A percentile compares a stretch with the other conserved stretches of the same genome.
Conservation (phyloP, 2,329 filamentous ascomycete species). For the Dendrostoma leiphaemia region DNA sequence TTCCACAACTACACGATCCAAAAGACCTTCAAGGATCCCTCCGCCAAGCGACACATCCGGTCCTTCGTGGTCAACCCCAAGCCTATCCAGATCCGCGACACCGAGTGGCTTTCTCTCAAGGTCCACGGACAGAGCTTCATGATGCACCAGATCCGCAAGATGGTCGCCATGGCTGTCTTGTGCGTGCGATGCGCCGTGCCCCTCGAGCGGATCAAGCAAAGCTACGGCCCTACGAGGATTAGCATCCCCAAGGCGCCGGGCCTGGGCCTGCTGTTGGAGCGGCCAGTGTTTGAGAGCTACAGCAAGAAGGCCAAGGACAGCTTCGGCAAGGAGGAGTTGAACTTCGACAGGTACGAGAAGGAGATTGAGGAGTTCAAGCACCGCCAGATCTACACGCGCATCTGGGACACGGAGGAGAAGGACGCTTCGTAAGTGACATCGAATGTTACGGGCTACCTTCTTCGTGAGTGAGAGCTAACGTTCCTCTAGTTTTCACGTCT, state of each 20-base stretch:
- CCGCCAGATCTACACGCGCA: constrained; percentile 84
- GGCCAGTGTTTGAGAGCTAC: constrained; percentile 88
- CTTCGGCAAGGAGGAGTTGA: constrained; percentile 65
- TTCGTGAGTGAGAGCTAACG: background rate
- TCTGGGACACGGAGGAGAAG: constrained; percentile 86
- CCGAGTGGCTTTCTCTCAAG: constrained; percentile 92
- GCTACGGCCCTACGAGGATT: constrained; percentile 70
- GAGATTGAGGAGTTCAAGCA: constrained; percentile 89
- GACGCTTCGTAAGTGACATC: constrained; percentile 72
- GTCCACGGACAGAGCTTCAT: constrained; percentile 99
- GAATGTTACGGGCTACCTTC: background rate
- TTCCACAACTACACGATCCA: constrained; percentile 98
- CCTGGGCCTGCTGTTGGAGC: constrained; percentile 81
- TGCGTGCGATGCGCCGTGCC: constrained; percentile 82
- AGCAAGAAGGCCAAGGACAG: constrained; percentile 69
- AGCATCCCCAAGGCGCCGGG: constrained; percentile 93
- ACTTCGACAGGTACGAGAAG: constrained; percentile 75
- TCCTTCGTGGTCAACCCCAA: constrained; percentile 76
- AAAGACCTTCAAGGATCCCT: constrained; percentile 77
- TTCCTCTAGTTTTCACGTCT: constrained; percentile 63
- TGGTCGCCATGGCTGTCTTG: constrained; percentile 90
- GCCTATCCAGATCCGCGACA: constrained; percentile 84
- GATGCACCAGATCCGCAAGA: constrained; percentile 99
- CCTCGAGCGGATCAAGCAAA: constrained; percentile 67
- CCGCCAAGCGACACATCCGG: constrained; percentile 86